phyloP scores from a whole-genome alignment of 2,329 filamentous ascomycete species.

The Xylaria arbuscula region DNA sequence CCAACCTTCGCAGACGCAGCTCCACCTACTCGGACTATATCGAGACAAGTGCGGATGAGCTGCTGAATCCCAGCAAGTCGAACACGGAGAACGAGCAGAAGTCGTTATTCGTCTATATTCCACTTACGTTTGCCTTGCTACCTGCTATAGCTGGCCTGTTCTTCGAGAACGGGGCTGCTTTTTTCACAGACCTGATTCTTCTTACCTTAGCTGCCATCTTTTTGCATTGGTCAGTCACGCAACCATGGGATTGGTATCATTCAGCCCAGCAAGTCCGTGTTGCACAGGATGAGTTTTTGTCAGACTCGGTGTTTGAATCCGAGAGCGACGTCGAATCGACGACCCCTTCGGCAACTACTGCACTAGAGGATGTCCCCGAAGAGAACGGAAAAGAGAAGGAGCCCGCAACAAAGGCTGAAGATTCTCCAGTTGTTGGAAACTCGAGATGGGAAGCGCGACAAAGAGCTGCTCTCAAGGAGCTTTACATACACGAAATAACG shows the following conservation, averaged over 20 bases:
- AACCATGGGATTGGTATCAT: constrained; percentile 88
- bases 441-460: constrained; percentile 45
- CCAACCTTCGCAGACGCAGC: constrained; percentile 69
- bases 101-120: constrained; percentile 81
- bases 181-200: constrained; percentile 87
- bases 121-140: constrained; percentile 83
- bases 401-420: constrained; percentile 29
- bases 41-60: constrained; percentile 74
- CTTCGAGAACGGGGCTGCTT: constrained; percentile 83
- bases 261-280: constrained; percentile 73
- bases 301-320: constrained; percentile 57
- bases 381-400: constrained; percentile 50
- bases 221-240: constrained; percentile 89
- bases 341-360: constrained; percentile 37
- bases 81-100: constrained; percentile 61
- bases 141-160: constrained; percentile 87
- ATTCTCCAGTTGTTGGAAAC: neutral
- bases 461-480: constrained; percentile 65
- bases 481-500: constrained; percentile 78
- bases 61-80: constrained; percentile 67
- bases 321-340: constrained; percentile 56
- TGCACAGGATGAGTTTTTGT: constrained; percentile 57
- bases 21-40: constrained; percentile 82
- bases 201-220: constrained; percentile 84
- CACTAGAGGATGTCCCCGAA: constrained; percentile 59